Evolutionary conservation across 106 monocot species (phyloP).

Genomic region (Dendrobium officinale): DNA sequence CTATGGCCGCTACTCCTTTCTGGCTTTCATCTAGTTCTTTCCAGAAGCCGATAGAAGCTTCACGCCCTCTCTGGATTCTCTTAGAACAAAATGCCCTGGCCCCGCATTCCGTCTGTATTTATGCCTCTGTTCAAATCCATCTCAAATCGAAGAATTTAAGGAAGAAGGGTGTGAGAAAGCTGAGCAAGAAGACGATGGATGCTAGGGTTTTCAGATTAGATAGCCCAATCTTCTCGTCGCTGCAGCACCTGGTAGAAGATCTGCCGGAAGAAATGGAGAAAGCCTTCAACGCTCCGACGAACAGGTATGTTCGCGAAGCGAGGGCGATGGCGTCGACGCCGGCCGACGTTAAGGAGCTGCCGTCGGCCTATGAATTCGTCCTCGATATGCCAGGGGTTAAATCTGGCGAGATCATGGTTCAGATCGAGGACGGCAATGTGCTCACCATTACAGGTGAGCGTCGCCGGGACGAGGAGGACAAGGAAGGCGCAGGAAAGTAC

Average conservation of each 20-base stretch:
- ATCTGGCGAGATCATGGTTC: conserved; percentile 45
- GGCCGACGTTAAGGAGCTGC: conserved; percentile 74
- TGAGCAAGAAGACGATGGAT: background rate
- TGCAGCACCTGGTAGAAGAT: conserved; percentile 42
- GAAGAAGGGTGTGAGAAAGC: background rate
- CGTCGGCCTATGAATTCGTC: conserved; percentile 45
- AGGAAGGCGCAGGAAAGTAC: conserved; percentile 37
- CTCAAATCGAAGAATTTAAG: background rate
- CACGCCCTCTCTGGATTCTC: no score
- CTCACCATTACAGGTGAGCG: conserved; percentile 41
- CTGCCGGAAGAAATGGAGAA: conserved; percentile 27
- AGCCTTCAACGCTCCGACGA: conserved; percentile 38
- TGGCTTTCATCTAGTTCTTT: no score
- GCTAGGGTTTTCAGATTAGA: background rate
- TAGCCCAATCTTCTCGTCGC: conserved; percentile 13
- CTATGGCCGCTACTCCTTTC: no score
- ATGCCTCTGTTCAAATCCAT: no score
- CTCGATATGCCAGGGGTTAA: conserved; percentile 80
- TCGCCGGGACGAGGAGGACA: conserved; percentile 24
- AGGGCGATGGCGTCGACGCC: conserved; percentile 69
- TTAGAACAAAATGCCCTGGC: no score
- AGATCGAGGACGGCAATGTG: conserved; percentile 39
- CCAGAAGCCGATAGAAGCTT: no score
- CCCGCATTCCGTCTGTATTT: no score
- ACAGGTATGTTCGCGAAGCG: conserved; percentile 55